Conservation (phyloP, 1,284 basidiomycete genomes). For the Malassezia equina region DNA sequence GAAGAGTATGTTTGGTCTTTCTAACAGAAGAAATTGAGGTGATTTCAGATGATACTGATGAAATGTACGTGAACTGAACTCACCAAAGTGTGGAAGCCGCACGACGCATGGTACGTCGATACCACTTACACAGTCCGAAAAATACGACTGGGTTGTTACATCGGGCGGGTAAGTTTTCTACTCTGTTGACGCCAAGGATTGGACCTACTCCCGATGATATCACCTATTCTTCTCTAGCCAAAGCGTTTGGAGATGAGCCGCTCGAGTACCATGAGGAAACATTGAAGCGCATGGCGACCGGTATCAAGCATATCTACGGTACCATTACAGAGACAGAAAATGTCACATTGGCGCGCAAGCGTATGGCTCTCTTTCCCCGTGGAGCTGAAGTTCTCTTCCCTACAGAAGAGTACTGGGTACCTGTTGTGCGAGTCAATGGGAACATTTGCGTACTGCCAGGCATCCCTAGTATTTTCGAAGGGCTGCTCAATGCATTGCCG, state of each 20-base stretch:
- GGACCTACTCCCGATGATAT: constrained; percentile 53
- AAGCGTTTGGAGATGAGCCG: constrained; percentile 59
- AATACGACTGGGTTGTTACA: constrained; percentile 12
- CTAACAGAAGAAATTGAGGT: constrained; percentile 60
- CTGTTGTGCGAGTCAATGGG: constrained; percentile 68
- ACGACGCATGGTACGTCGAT: background rate
- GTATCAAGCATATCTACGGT: constrained; percentile 56
- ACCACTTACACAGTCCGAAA: background rate
- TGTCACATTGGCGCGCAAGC: constrained; percentile 33
- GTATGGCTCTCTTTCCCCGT: constrained; percentile 41
- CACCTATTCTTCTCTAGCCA: constrained; percentile 74
- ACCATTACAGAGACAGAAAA: constrained; percentile 52
- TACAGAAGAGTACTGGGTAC: constrained; percentile 60
- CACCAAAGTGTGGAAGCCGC: background rate
- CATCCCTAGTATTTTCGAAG: constrained; percentile 74
- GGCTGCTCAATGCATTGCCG: constrained; percentile 51
- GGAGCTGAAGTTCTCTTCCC: constrained; percentile 37
- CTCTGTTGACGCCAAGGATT: constrained; percentile 29
- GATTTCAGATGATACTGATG: constrained; percentile 75
- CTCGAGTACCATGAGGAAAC: constrained; percentile 73
- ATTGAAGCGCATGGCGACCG: constrained; percentile 59
- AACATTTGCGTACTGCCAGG: constrained; percentile 82
- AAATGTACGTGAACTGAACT: constrained; percentile 54
- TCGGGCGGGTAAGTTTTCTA: background rate
- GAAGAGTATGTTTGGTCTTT: constrained; percentile 27